A percentile compares a stretch with the other conserved stretches of the same genome.
phyloP scores from a whole-genome alignment of 345 rosid genomes.

The Populus simonii region DNA sequence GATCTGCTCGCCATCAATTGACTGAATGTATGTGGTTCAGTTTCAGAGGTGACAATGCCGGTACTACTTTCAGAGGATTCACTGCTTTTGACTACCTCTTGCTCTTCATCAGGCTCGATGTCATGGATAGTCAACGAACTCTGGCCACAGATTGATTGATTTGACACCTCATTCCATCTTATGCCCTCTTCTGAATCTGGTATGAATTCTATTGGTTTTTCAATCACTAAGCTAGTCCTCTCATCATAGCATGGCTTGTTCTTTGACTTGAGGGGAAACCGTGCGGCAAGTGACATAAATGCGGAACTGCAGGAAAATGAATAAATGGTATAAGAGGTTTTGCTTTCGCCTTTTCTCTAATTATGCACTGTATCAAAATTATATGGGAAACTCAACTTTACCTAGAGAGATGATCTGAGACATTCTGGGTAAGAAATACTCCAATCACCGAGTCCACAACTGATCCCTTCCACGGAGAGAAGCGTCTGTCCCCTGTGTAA shows the following conservation, averaged over 20 bases:
- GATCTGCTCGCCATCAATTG: constrained; percentile 29
- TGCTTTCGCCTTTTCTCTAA: constrained; percentile 1
- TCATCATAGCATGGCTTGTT: constrained; percentile 30
- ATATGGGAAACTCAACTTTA: constrained; percentile 20
- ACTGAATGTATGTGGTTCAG: constrained; percentile 20
- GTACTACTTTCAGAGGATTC: constrained; percentile 43
- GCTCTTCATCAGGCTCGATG: constrained; percentile 41
- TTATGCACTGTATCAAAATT: constrained; percentile 7
- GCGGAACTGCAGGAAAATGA: constrained; percentile 27
- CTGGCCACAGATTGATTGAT: constrained; percentile 40
- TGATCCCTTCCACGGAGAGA: constrained; percentile 36
- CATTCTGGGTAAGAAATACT: constrained; percentile 36
- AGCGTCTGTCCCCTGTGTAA: constrained; percentile 30
- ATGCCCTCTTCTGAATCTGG: constrained; percentile 51
- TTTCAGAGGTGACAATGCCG: constrained; percentile 31
- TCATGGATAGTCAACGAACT: constrained; percentile 40
- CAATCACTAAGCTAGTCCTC: constrained; percentile 32
- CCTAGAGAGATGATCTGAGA: constrained; percentile 37
- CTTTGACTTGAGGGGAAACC: constrained; percentile 29
- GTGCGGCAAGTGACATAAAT: constrained; percentile 31
- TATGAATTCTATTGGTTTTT: constrained; percentile 38
- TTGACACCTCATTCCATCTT: constrained; percentile 37
- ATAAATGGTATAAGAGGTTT: constrained; percentile 14
- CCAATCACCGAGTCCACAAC: constrained; percentile 34
- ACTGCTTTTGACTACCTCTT: constrained; percentile 44